Evolutionary conservation across 805 yeast genomes (phyloP).

Genomic region (Clavispora carvajalis): DNA sequence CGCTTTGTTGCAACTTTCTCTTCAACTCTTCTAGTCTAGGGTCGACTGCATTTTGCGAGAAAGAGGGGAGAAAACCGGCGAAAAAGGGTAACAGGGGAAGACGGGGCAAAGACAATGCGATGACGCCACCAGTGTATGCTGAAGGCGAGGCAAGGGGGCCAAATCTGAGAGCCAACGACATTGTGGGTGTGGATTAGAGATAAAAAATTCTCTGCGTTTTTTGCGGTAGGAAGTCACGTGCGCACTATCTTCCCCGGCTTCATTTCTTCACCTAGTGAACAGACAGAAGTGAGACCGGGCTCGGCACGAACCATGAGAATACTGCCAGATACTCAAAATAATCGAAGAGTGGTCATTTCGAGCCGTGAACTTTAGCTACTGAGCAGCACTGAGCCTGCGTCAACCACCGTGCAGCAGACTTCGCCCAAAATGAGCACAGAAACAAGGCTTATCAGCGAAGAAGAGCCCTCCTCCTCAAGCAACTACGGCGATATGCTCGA

Average conservation of each 20-base stretch:
- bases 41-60: conserved; percentile 12
- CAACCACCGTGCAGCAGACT: too few species aligned
- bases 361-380: too few species aligned
- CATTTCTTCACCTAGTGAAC: too few species aligned
- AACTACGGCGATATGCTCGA: too few species aligned
- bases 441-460: too few species aligned
- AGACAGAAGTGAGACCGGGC: too few species aligned
- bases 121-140: conserved; percentile 2
- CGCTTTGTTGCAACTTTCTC: conserved; percentile 33
- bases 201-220: neutral
- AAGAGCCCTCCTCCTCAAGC: too few species aligned
- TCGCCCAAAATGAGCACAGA: too few species aligned
- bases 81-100: conserved; percentile 11
- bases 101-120: conserved; percentile 11
- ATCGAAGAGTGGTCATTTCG: too few species aligned
- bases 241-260: neutral
- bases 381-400: too few species aligned
- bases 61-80: conserved; percentile 10
- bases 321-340: too few species aligned
- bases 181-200: conserved; percentile 4
- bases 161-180: conserved; percentile 23
- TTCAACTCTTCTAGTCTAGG: conserved; percentile 32
- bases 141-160: conserved; percentile 8
- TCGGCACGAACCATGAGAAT: too few species aligned
- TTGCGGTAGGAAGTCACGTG: neutral